Conservation (phyloP, 768 basidiomycete genomes). For the Trametes cubensis region DNA sequence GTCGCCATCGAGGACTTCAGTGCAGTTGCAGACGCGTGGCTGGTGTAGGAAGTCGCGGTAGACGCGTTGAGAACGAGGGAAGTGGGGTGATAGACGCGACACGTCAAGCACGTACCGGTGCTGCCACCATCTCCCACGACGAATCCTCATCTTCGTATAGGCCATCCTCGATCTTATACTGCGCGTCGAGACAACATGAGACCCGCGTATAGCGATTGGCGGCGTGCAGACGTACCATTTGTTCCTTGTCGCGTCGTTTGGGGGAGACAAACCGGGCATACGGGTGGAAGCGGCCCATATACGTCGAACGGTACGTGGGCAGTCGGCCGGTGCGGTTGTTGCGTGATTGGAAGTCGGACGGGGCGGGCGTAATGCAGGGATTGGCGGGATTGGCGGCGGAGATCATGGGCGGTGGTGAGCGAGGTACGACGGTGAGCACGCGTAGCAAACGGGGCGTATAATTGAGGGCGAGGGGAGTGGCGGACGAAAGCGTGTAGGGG, state of each 20-base stretch:
- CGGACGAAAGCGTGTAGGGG: not conserved
- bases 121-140: not conserved
- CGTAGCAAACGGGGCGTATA: not conserved
- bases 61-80: not conserved
- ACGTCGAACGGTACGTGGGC: constrained; percentile 9
- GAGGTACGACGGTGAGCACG: not conserved
- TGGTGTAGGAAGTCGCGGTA: not conserved
- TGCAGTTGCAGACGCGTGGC: not conserved
- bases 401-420: not conserved
- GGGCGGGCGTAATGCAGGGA: not conserved
- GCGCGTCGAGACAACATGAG: not conserved
- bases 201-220: not conserved
- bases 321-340: not conserved
- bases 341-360: not conserved
- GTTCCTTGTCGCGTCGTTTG: not conserved
- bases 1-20: not conserved
- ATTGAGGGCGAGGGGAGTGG: not conserved
- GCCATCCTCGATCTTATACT: not conserved
- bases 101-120: not conserved
- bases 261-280: not conserved
- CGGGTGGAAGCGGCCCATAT: constrained; percentile 12
- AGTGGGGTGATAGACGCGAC: not conserved
- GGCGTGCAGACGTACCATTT: not conserved
- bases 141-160: not conserved
- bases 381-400: not conserved